Evolutionary conservation across 306 rosid species (phyloP).

Genomic region (Cicer arietinum): DNA sequence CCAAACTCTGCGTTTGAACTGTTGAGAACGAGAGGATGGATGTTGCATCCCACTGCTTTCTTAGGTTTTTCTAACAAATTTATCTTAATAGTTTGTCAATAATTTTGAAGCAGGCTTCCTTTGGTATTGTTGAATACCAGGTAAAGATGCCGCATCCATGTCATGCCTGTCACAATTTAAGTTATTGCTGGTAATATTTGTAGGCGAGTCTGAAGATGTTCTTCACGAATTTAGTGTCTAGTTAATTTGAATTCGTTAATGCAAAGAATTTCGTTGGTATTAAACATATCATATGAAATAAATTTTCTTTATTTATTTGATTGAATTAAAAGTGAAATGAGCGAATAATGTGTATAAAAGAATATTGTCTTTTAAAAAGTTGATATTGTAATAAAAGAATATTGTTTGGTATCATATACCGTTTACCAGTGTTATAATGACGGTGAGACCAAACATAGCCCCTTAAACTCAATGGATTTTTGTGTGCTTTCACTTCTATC

Average conservation of each 20-base stretch:
- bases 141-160: not conserved
- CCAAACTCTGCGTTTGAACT: not conserved
- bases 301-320: no score
- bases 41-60: conserved; percentile 14
- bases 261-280: not conserved
- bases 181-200: conserved; percentile 17
- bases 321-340: no score
- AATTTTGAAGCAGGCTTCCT: conserved; percentile 20
- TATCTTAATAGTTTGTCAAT: not conserved
- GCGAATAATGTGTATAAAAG: no score
- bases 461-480: no score
- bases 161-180: not conserved
- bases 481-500: no score
- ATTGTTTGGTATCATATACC: no score
- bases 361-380: no score
- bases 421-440: no score
- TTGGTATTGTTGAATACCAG: not conserved
- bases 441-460: no score
- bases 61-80: not conserved
- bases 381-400: no score
- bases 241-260: conserved; percentile 28
- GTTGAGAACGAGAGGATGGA: conserved; percentile 7
- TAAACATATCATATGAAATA: no score
- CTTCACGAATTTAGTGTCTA: not conserved
- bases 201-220: not conserved